Percentiles rank a stretch among this genome's conserved stretches.
These are phyloP conservation scores for Talaromyces sp. DNA, from an alignment of 2,329 filamentous ascomycete species.

Conservation along the genomic window DNA sequence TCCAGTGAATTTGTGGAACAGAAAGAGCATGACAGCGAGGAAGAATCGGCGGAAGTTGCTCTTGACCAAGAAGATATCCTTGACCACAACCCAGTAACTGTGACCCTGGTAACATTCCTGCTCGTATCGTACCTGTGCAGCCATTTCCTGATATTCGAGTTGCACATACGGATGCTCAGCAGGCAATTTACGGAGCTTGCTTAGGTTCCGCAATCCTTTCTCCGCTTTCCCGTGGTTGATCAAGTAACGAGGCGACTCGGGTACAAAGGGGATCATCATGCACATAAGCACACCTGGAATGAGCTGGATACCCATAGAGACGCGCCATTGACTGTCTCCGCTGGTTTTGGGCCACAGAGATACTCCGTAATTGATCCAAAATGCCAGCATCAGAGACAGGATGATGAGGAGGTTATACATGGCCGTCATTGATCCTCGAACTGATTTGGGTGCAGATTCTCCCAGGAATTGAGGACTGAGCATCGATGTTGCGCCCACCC, in stretches of 20 bases:
- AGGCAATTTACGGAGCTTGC: conserved; percentile 39
- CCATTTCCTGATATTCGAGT: conserved; percentile 39
- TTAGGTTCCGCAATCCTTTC: conserved; percentile 36
- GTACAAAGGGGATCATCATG: conserved; percentile 34
- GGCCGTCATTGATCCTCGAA: conserved; percentile 42
- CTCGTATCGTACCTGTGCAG: conserved; percentile 35
- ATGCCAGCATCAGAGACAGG: conserved; percentile 33
- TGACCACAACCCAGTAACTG: conserved; percentile 36
- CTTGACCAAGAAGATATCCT: conserved; percentile 30
- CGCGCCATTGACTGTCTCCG: conserved; percentile 36
- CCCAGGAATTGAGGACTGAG: conserved; percentile 41
- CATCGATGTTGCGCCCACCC: conserved; percentile 39
- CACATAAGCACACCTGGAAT: conserved; percentile 39
- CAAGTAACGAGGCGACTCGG: conserved; percentile 35
- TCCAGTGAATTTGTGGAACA: conserved; percentile 45
- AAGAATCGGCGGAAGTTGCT: conserved; percentile 36
- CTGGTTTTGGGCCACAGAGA: conserved; percentile 22
- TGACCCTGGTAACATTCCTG: conserved; percentile 27
- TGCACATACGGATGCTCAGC: conserved; percentile 39
- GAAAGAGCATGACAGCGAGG: conserved; percentile 35
- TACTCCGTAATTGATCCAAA: conserved; percentile 31
- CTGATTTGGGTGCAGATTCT: conserved; percentile 35
- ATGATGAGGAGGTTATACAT: conserved; percentile 43
- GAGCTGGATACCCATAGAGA: conserved; percentile 38
- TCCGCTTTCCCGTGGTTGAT: conserved; percentile 38